Evolutionary conservation across 345 rosid species (phyloP).

Genomic region (Linum usitatissimum): DNA sequence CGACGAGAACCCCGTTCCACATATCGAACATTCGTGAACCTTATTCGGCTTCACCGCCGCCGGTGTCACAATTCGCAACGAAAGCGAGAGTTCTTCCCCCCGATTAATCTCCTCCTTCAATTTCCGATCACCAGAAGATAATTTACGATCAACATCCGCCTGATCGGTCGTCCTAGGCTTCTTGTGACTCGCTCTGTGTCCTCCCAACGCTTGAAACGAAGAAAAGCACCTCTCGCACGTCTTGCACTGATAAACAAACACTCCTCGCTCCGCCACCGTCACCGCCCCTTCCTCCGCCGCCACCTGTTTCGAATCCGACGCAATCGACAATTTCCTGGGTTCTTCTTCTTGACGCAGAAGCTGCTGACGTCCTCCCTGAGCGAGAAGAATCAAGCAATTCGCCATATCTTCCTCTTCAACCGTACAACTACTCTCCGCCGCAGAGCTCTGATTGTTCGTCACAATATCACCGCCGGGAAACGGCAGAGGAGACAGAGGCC

Average conservation of each 20-base stretch:
- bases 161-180: conserved; percentile 22
- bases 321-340: conserved; percentile 17
- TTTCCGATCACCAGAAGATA: background rate
- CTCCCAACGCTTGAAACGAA: conserved; percentile 94
- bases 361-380: background rate
- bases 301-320: background rate
- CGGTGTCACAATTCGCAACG: conserved; percentile 3
- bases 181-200: conserved; percentile 51
- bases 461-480: conserved; percentile 19
- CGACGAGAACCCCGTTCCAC: conserved; percentile 8
- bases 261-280: background rate
- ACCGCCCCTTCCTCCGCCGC: conserved; percentile 4
- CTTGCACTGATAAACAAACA: conserved; percentile 67
- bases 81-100: background rate
- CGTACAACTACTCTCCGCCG: conserved; percentile 16
- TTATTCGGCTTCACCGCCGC: conserved; percentile 4
- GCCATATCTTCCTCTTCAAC: conserved; percentile 14
- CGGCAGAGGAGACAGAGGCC: conserved; percentile 37
- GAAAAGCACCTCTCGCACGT: conserved; percentile 76
- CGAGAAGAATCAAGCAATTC: conserved; percentile 1
- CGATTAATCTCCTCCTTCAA: background rate
- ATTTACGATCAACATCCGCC: background rate
- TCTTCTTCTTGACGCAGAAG: background rate
- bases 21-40: conserved; percentile 9
- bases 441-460: background rate